These are phyloP conservation scores for Verticillium nonalfalfae DNA, from an alignment of 2,329 filamentous ascomycete species.

Conservation along the genomic window DNA sequence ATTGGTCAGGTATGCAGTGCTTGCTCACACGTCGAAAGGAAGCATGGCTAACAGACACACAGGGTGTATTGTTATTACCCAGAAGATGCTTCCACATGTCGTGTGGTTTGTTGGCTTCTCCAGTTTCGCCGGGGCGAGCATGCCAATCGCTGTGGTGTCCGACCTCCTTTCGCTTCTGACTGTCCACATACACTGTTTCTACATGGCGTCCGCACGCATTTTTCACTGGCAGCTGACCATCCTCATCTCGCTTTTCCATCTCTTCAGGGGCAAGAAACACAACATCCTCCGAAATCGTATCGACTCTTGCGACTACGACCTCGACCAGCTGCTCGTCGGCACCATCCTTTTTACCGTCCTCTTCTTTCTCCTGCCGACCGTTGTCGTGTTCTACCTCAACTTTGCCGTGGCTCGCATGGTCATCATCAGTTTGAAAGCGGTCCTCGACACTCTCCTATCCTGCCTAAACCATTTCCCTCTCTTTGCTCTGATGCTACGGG, in stretches of 20 bases:
- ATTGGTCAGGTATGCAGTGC: conserved; percentile 71
- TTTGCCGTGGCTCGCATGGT: conserved; percentile 92
- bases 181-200: conserved; percentile 96
- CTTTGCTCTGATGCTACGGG: conserved; percentile 90
- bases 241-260: conserved; percentile 93
- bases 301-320: conserved; percentile 96
- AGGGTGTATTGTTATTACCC: conserved; percentile 71
- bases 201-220: conserved; percentile 91
- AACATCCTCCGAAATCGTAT: conserved; percentile 96
- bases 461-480: conserved; percentile 96
- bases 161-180: conserved; percentile 89
- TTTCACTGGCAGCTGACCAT: conserved; percentile 99
- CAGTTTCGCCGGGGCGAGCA: conserved; percentile 90
- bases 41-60: not conserved
- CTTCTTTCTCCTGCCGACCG: conserved; percentile 90
- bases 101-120: conserved; percentile 93
- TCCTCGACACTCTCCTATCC: conserved; percentile 84
- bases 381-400: conserved; percentile 93
- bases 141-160: conserved; percentile 94
- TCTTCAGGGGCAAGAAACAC: conserved; percentile 96
- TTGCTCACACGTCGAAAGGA: not conserved
- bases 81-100: conserved; percentile 75
- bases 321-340: conserved; percentile 91
- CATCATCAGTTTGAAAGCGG: conserved; percentile 88
- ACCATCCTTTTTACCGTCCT: conserved; percentile 95